phyloP scores from a whole-genome alignment of 1,284 basidiomycete genomes.

The Ganoderma meredithae region DNA sequence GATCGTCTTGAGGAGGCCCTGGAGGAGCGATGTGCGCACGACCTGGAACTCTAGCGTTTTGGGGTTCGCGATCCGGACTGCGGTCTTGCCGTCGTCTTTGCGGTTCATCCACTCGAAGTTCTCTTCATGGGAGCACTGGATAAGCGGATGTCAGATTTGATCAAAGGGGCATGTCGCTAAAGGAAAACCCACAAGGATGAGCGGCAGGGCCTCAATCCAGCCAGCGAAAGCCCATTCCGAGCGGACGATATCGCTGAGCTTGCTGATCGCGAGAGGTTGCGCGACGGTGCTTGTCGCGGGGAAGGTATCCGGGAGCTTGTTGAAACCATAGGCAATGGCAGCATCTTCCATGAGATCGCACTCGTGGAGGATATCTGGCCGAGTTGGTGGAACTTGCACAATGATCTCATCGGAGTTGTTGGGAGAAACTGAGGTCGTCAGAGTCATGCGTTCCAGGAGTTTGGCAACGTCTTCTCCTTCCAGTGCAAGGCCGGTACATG shows the following conservation, averaged over 20 bases:
- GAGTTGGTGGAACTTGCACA: slow-evolving; percentile 87
- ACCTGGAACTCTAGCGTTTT: slow-evolving; percentile 99
- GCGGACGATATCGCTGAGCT: slow-evolving; percentile 89
- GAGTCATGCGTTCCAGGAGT: slow-evolving; percentile 82
- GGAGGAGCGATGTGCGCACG: slow-evolving; percentile 93
- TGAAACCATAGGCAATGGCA: slow-evolving; percentile 98
- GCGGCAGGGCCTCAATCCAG: slow-evolving; percentile 94
- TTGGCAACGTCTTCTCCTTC: slow-evolving; percentile 63
- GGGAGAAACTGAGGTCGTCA: slow-evolving; percentile 58
- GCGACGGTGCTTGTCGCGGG: slow-evolving; percentile 96
- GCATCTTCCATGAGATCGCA: slow-evolving; percentile 99
- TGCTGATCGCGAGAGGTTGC: slow-evolving; percentile 91
- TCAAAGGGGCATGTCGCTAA: neutral
- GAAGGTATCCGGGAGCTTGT: slow-evolving; percentile 93
- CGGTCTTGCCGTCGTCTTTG: slow-evolving; percentile 80
- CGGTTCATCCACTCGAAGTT: slow-evolving; percentile 95
- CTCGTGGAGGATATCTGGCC: slow-evolving; percentile 97
- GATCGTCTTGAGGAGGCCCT: slow-evolving; percentile 95
- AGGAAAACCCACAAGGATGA: slow-evolving; percentile 82
- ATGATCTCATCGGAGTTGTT: slow-evolving; percentile 69
- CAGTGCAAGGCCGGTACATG: slow-evolving; percentile 89
- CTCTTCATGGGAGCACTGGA: slow-evolving; percentile 95
- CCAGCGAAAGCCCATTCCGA: slow-evolving; percentile 94
- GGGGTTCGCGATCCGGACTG: slow-evolving; percentile 94
- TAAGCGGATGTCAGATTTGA: neutral